Evolutionary conservation across 129 eudicot species (phyloP).

Genomic region (Flaveria ramosissima): DNA sequence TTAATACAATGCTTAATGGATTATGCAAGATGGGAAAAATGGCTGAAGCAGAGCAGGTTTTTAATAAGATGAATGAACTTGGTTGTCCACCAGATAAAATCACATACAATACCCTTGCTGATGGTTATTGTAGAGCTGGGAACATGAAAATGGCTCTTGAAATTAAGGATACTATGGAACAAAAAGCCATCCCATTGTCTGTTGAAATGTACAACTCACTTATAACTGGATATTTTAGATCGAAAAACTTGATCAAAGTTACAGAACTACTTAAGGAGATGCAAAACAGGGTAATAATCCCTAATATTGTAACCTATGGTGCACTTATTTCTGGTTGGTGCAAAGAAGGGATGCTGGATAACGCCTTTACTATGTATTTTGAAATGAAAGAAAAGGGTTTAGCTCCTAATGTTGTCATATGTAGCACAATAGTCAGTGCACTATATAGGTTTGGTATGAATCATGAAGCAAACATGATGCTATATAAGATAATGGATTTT

Average conservation of each 20-base stretch:
- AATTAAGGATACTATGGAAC: constrained; percentile 61
- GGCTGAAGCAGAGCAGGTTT: constrained; percentile 63
- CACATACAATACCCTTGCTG: constrained; percentile 70
- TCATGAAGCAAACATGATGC: constrained; percentile 63
- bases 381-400: constrained; percentile 71
- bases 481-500: constrained; percentile 64
- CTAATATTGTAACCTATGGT: constrained; percentile 70
- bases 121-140: constrained; percentile 74
- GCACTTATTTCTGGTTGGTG: constrained; percentile 86
- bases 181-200: constrained; percentile 43
- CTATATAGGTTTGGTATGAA: constrained; percentile 58
- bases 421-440: constrained; percentile 62
- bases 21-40: constrained; percentile 79
- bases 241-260: constrained; percentile 40
- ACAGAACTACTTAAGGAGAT: constrained; percentile 51
- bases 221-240: constrained; percentile 59
- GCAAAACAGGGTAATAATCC: constrained; percentile 44
- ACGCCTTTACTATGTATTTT: constrained; percentile 56
- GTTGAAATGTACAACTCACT: constrained; percentile 71
- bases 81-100: constrained; percentile 75
- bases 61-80: constrained; percentile 55
- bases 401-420: constrained; percentile 59
- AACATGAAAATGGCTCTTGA: constrained; percentile 59
- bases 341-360: constrained; percentile 62
- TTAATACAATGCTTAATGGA: constrained; percentile 78